These are phyloP conservation scores for Globisporangium megalacanthum DNA, from an alignment of 352 stramenopile genomes.

Conservation along the genomic window DNA sequence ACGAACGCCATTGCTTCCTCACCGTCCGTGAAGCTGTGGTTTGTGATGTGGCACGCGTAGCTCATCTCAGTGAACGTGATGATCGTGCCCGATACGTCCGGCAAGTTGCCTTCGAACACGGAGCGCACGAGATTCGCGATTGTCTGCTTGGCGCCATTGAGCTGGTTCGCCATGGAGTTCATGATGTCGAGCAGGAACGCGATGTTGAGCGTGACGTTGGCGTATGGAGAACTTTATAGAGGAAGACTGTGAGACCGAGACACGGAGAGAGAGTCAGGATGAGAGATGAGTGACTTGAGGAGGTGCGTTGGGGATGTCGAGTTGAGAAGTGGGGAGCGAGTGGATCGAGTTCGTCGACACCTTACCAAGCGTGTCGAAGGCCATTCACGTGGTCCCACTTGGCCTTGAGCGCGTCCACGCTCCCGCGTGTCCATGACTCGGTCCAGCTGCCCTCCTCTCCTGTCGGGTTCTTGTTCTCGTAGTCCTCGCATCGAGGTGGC, in stretches of 20 bases:
- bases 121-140: conserved; percentile 44
- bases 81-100: conserved; percentile 56
- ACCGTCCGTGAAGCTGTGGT: conserved; percentile 56
- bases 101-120: conserved; percentile 37
- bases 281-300: too few relatives aligned
- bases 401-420: conserved; percentile 87
- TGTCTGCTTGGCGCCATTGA: conserved; percentile 50
- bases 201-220: conserved; percentile 46
- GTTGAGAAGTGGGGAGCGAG: too few relatives aligned
- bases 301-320: too few relatives aligned
- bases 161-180: conserved; percentile 53
- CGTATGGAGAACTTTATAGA: too few relatives aligned
- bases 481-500: too few relatives aligned
- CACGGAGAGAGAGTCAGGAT: too few relatives aligned
- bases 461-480: conserved; percentile 85
- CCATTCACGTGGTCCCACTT: conserved; percentile 95
- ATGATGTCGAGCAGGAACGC: conserved; percentile 73
- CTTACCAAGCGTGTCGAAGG: conserved; percentile 91
- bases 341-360: conserved; percentile 20
- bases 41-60: conserved; percentile 54
- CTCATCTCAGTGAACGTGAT: conserved; percentile 62
- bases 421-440: conserved; percentile 85
- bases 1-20: conserved; percentile 35
- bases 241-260: too few relatives aligned
- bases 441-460: conserved; percentile 57